phyloP scores from a whole-genome alignment of 805 yeast genomes.

The Groenewaldozyma salmanticensis region DNA sequence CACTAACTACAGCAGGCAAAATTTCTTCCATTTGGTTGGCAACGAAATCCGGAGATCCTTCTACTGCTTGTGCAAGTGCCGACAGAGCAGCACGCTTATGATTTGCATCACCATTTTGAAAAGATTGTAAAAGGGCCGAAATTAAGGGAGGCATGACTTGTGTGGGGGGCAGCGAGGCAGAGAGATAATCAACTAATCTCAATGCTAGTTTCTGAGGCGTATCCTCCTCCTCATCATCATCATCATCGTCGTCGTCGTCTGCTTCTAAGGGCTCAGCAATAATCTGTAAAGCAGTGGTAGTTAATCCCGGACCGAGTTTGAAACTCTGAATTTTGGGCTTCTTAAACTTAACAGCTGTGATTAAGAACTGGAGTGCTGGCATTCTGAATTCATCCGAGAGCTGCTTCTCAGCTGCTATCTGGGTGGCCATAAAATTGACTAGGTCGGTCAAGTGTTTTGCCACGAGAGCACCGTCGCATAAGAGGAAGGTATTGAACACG shows the following conservation, averaged over 20 bases:
- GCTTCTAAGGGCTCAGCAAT: conserved; percentile 69
- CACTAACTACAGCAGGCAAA: conserved; percentile 61
- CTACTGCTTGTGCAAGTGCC: conserved; percentile 70
- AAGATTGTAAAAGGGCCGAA: conserved; percentile 39
- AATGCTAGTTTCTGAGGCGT: conserved; percentile 69
- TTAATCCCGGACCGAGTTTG: conserved; percentile 75
- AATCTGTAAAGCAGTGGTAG: conserved; percentile 62
- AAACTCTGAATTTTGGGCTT: conserved; percentile 69
- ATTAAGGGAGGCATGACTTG: conserved; percentile 80
- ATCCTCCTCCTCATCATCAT: conserved; percentile 88
- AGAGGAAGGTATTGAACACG: conserved; percentile 69
- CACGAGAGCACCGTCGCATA: conserved; percentile 66
- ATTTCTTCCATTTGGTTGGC: conserved; percentile 65
- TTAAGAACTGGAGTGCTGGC: conserved; percentile 75
- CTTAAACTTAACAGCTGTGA: conserved; percentile 68
- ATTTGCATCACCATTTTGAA: conserved; percentile 50
- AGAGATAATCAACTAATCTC: conserved; percentile 66
- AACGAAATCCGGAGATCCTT: conserved; percentile 92
- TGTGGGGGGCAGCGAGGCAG: conserved; percentile 82
- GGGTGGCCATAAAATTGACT: conserved; percentile 56
- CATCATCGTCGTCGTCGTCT: conserved; percentile 71
- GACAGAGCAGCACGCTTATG: conserved; percentile 83
- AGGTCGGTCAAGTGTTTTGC: conserved; percentile 66
- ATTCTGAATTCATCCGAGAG: conserved; percentile 75
- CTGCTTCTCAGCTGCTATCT: conserved; percentile 53